Base-by-base conservation (phyloP, 2,329 filamentous ascomycete species). In the Chrysosporium queenslandicum region DNA sequence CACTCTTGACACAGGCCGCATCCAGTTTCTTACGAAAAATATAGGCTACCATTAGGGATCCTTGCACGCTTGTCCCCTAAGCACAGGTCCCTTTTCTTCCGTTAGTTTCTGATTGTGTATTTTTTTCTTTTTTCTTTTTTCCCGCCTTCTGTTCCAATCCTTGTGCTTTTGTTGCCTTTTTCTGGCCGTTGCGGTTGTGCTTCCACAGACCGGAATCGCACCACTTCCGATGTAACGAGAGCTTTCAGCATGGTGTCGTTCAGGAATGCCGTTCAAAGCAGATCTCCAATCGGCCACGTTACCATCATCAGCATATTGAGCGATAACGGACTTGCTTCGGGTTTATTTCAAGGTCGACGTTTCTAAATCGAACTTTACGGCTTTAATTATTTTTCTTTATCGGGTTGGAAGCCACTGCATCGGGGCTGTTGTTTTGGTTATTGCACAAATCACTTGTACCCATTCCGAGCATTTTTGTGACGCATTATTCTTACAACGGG, bases 301-400 rank as follows among this genome's bases (percentile, higher is more conserved):
- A 43, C 46, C 48, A 47, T 56, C 55, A 52, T 52, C 54, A 56
- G 55, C 55, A 54, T 56, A 54, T 53, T 53, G 49, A 56, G 52
- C 52, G 48, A 43, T 25, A 50, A 50, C 40, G 48, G 48, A 43
- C n/a, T 50, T 43, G 48, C 48, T 50, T 50, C 48, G 48, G 48
- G 48, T 50, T 50, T 50, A 43, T 50, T 43, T 50, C 40, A 43
- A 18, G 48, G 39, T 50, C 48, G 48, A 39, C 37, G 43, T 50
- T 43, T 37, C 48, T 34, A 43, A 42, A 50, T 43, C 48, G 48
- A 43, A 27, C 29, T 43, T 50, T 43, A 50, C 40, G 39, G 25
- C 40, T 34, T 50, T 50, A 50, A 42, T 46, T 52, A 25, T 30
- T 39, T 46, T n/a, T n/a, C n/a, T 34, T 40, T 46, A 41, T 41